Evolutionary conservation across 2,329 filamentous ascomycete genomes (phyloP).

Genomic region (Sporothrix pallida): DNA sequence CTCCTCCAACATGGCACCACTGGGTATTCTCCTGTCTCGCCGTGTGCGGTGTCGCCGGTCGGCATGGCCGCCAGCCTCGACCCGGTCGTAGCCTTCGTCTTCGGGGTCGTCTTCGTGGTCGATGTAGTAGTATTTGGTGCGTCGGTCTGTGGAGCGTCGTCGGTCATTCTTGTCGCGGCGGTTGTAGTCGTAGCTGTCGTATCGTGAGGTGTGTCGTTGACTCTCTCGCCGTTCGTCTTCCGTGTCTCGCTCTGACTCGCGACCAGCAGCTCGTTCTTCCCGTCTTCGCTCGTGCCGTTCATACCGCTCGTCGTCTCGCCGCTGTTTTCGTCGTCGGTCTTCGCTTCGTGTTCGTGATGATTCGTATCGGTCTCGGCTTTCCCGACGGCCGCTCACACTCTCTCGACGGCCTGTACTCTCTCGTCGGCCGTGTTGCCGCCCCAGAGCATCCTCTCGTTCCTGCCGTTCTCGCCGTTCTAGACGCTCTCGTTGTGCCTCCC

Average conservation of each 20-base stretch:
- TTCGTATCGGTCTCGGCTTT: slow-evolving; percentile 26
- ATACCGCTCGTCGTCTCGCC: slow-evolving; percentile 44
- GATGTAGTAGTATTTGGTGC: slow-evolving; percentile 22
- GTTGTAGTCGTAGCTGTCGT: neutral
- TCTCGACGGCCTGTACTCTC: slow-evolving; percentile 31
- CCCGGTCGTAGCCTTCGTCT: slow-evolving; percentile 35
- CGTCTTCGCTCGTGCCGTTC: slow-evolving; percentile 45
- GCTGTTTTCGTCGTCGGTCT: slow-evolving; percentile 22
- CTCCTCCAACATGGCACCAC: slow-evolving; percentile 72
- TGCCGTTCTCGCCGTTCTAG: slow-evolving; percentile 30
- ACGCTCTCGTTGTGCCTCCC: slow-evolving; percentile 25
- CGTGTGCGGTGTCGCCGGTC: slow-evolving; percentile 33
- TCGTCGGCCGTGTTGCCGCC: slow-evolving; percentile 3
- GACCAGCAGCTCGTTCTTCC: slow-evolving; percentile 34
- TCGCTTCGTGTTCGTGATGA: slow-evolving; percentile 19
- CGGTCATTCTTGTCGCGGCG: neutral
- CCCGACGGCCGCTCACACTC: neutral
- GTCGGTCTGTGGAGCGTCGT: neutral
- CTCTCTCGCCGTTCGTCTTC: slow-evolving; percentile 28
- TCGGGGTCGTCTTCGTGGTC: slow-evolving; percentile 24
- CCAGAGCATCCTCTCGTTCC: slow-evolving; percentile 23
- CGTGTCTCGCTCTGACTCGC: slow-evolving; percentile 30
- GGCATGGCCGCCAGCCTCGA: slow-evolving; percentile 28
- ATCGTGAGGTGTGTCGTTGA: slow-evolving; percentile 28
- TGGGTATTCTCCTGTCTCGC: slow-evolving; percentile 65